Base-by-base conservation (phyloP, 306 rosid species). In the Quercus alba region DNA sequence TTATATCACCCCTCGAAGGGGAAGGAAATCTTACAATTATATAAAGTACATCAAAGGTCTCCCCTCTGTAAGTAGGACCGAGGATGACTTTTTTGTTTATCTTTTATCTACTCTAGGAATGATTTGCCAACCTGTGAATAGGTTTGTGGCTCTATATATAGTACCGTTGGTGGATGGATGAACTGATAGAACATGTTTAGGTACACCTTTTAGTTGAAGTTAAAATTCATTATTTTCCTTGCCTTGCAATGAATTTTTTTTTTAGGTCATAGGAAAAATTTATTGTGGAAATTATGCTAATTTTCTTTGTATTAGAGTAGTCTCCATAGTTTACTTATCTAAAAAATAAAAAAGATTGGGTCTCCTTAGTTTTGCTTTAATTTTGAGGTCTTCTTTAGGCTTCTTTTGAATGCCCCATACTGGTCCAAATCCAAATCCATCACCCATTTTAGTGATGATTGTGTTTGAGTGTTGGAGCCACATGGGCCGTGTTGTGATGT, bases 51-150 rank as follows among this genome's bases (percentile, higher is more conserved):
- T 18, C 25, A 9, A 46, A 46, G 41, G 77, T 23, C 23, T 31
- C 41, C 55, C 64, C 5, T 31, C 33, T 67, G 67, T 77, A 77
- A 58, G n/a, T 56, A n/a, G 59, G 80, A 49, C 67, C n/a, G 41
- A 19, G 15, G 30, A 35, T 23, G 13, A 35, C 5, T 66, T 20
- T 51, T 77, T 13, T 30, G 25, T 28, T 15, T n/a, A 41, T 8
- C 31, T 26, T 49, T n/a, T 64, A 17, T 4, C 6, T 25, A 28
- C 44, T 19, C 26, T 41, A 51, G 59, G 49, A 52, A 20, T 70
- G 61, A 21, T 19, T 67, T 73, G 76, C 54, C 76, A 57, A 57
- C 56, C 76, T 83, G 86, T 78, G 28, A 83, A 74, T 83, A 74
- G 80, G 57, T 44, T 31, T 73, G 61, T 35, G 73, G 38, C 23